Conservation (phyloP, 192 early-diverging fungal genomes). For the Rhizophagus clarus region DNA sequence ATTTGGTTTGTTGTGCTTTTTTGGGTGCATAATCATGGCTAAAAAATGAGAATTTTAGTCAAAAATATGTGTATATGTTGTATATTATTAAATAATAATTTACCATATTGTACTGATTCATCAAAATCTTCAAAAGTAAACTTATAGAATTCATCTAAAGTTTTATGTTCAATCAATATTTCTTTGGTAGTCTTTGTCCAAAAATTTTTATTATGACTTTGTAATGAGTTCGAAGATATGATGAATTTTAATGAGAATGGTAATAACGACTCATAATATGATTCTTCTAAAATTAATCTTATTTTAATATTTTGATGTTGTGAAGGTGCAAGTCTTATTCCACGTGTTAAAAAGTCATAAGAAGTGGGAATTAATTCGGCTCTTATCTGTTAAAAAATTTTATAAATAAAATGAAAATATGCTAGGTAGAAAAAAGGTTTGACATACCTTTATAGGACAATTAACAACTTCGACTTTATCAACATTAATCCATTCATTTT, state of each 20-base stretch:
- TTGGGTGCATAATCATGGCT: slow-evolving; percentile 48
- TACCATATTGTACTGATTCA: slow-evolving; percentile 68
- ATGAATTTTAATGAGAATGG: not conserved
- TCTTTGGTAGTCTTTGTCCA: slow-evolving; percentile 12
- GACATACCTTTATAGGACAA: slow-evolving; percentile 12
- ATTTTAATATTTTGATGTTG: slow-evolving; percentile 29
- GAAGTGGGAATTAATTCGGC: not conserved
- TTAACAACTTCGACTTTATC: slow-evolving; percentile 20
- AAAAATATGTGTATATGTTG: not conserved
- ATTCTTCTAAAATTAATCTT: slow-evolving; percentile 6
- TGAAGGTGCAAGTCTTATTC: slow-evolving; percentile 22
- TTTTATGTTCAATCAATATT: slow-evolving; percentile 32
- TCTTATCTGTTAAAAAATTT: not conserved
- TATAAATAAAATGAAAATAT: not conserved
- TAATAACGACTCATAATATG: not conserved
- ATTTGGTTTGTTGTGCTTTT: slow-evolving; percentile 34
- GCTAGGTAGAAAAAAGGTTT: not conserved
- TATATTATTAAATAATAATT: not conserved
- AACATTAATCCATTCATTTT: slow-evolving; percentile 26
- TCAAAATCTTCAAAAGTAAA: slow-evolving; percentile 76
- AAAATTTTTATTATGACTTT: not conserved
- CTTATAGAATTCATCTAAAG: slow-evolving; percentile 59
- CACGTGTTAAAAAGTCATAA: not conserved
- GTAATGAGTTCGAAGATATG: not conserved
- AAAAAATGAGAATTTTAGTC: not conserved